These are phyloP conservation scores for Acanthamoeba sp. DNA, from an alignment of 208 protist species.

Conservation along the genomic window DNA sequence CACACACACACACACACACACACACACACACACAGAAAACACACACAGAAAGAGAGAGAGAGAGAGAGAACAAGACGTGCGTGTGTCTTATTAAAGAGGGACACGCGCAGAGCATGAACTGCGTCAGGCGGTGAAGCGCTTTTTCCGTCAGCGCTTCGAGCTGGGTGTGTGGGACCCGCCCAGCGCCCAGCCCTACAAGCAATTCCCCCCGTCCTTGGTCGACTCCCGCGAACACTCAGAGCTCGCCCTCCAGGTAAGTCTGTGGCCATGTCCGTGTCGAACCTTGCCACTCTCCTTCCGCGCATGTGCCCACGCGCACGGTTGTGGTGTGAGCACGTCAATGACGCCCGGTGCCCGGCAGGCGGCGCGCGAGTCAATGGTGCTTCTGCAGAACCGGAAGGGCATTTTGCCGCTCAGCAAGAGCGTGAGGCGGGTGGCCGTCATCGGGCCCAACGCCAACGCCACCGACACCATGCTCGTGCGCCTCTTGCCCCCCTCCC, in stretches of 20 bases:
- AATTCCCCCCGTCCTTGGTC: conserved; percentile 43
- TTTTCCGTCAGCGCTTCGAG: conserved; percentile 69
- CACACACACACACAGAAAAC: no score
- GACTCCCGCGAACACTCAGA: conserved; percentile 41
- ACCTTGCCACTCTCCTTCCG: background rate
- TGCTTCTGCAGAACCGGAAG: conserved; percentile 76
- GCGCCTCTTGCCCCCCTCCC: background rate
- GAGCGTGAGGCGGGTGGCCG: background rate
- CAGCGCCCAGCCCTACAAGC: conserved; percentile 73
- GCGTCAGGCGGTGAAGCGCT: conserved; percentile 15
- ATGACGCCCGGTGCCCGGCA: no score
- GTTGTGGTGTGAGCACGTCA: no score
- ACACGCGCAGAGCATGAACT: background rate
- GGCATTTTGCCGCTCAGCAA: conserved; percentile 60
- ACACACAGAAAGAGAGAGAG: no score
- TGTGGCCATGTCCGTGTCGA: no score
- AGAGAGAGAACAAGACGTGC: no score
- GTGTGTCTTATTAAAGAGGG: background rate
- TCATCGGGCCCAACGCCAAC: conserved; percentile 77
- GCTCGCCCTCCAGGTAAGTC: background rate
- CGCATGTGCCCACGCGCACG: no score
- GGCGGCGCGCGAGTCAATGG: conserved; percentile 72
- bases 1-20: background rate
- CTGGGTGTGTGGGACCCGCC: conserved; percentile 77
- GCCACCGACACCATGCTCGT: conserved; percentile 68